Conservation (phyloP, 306 rosid species). For the Comarum palustre region DNA sequence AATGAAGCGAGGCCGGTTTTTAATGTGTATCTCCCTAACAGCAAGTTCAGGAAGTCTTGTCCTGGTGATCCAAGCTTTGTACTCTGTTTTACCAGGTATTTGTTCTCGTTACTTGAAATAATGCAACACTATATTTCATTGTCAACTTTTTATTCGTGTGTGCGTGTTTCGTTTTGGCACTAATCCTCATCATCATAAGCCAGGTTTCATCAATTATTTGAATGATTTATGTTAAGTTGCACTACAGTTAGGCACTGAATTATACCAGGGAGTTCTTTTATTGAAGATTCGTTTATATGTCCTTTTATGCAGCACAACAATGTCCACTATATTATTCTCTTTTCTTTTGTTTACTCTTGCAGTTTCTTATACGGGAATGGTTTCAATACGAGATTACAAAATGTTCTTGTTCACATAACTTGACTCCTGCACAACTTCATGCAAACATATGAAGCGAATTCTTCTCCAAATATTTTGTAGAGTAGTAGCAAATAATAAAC, state of each 20-base stretch:
- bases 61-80: constrained; percentile 66
- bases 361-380: neutral
- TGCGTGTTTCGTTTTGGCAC: neutral
- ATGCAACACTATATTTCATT: constrained; percentile 2
- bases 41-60: constrained; percentile 69
- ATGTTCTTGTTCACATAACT: neutral
- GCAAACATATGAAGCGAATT: neutral
- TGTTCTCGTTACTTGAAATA: constrained; percentile 1
- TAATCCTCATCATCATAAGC: neutral
- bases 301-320: neutral
- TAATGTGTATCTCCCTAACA: constrained; percentile 70
- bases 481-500: neutral
- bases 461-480: neutral
- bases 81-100: constrained; percentile 45
- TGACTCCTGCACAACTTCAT: neutral
- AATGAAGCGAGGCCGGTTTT: constrained; percentile 47
- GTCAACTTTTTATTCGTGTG: neutral
- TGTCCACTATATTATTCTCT: neutral
- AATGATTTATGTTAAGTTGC: neutral
- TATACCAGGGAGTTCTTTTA: too few relatives aligned
- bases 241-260: too few relatives aligned
- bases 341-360: neutral
- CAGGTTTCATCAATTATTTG: neutral
- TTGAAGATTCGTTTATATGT: neutral
- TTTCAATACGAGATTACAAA: neutral